Evolutionary conservation across 495 filamentous ascomycete genomes (phyloP).

Genomic region (Penicillium lividum): DNA sequence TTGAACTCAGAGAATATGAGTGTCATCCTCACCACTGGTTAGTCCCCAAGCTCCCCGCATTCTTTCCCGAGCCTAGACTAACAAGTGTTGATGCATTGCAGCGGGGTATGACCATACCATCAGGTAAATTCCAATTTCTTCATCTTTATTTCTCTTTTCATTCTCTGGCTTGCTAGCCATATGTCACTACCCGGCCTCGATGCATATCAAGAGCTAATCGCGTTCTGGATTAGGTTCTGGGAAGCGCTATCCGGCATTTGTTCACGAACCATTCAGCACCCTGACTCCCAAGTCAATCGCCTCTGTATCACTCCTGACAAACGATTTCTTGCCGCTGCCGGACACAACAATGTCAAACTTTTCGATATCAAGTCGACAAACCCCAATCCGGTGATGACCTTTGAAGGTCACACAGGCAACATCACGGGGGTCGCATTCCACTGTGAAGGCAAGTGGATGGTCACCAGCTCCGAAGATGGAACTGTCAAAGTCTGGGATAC

Average conservation of each 20-base stretch:
- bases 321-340: constrained; percentile 90
- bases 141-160: neutral
- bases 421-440: constrained; percentile 97
- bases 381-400: constrained; percentile 84
- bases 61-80: constrained; percentile 27
- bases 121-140: constrained; percentile 57
- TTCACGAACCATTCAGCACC: constrained; percentile 94
- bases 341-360: constrained; percentile 91
- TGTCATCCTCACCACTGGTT: constrained; percentile 86
- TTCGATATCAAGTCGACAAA: constrained; percentile 98
- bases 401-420: constrained; percentile 94
- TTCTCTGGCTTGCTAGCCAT: neutral
- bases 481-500: constrained; percentile 99
- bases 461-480: constrained; percentile 96
- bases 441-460: constrained; percentile 99
- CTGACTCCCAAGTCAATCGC: constrained; percentile 96
- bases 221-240: constrained; percentile 72
- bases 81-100: constrained; percentile 40
- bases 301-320: constrained; percentile 99
- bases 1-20: constrained; percentile 57
- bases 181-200: neutral
- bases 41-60: constrained; percentile 34
- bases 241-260: constrained; percentile 97
- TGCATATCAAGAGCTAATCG: constrained; percentile 3
- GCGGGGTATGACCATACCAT: constrained; percentile 99